Percentiles rank a stretch among this genome's conserved stretches.
Conservation (phyloP, 169 alveolate genomes). For the Cryptosporidium viatorum region DNA sequence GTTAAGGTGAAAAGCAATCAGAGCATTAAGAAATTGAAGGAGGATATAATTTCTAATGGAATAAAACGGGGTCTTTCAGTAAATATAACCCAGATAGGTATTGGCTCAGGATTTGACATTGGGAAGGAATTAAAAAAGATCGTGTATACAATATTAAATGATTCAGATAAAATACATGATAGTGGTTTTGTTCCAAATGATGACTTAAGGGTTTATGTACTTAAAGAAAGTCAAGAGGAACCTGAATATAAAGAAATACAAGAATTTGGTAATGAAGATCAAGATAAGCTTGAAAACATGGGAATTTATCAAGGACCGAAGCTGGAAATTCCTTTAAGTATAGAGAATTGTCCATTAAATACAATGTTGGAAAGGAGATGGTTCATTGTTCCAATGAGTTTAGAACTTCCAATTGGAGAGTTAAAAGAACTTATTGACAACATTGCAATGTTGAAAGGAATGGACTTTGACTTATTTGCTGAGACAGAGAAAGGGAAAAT, state of each 20-base stretch:
- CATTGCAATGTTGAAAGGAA: slow-evolving; percentile 36
- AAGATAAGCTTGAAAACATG: neutral
- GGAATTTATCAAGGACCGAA: neutral
- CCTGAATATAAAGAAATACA: neutral
- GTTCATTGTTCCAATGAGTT: slow-evolving; percentile 40
- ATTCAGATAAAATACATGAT: neutral
- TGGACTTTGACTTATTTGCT: slow-evolving; percentile 25
- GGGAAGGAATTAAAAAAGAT: slow-evolving; percentile 47
- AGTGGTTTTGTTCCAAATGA: slow-evolving; percentile 48
- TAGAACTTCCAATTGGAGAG: neutral
- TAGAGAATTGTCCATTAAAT: slow-evolving; percentile 61
- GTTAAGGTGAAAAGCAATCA: neutral
- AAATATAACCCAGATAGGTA: neutral
- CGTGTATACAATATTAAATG: slow-evolving; percentile 28
- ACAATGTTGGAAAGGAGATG: slow-evolving; percentile 59
- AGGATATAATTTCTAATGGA: neutral
- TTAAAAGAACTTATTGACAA: slow-evolving; percentile 36
- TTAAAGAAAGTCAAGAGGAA: neutral
- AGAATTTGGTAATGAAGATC: neutral
- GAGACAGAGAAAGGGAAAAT: slow-evolving; percentile 36
- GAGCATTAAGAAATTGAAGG: slow-evolving; percentile 7
- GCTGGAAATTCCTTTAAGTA: slow-evolving; percentile 36
- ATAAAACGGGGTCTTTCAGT: neutral
- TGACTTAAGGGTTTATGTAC: slow-evolving; percentile 15
- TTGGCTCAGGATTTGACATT: slow-evolving; percentile 51